These are phyloP conservation scores for Castanea sativa DNA, from an alignment of 306 rosid genomes.

Conservation along the genomic window DNA sequence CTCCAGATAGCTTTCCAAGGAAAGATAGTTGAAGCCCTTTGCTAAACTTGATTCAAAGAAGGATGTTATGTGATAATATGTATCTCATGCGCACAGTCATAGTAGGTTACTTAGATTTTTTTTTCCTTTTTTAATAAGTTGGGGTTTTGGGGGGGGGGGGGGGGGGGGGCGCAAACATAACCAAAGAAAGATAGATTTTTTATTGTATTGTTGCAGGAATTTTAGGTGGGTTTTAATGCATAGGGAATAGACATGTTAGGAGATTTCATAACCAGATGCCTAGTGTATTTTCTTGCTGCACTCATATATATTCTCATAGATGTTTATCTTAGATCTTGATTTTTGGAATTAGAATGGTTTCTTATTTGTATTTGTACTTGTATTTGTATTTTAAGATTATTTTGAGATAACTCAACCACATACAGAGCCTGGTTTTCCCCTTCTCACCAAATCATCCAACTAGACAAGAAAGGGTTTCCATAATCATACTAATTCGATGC, in stretches of 20 bases:
- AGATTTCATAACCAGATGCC: conserved; percentile 60
- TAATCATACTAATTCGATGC: not conserved
- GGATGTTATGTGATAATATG: not conserved
- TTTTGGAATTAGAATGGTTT: too few species aligned
- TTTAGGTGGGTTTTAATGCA: conserved; percentile 12
- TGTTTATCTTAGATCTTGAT: not conserved
- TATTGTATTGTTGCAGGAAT: conserved; percentile 30
- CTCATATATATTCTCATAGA: not conserved
- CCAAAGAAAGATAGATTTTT: not conserved
- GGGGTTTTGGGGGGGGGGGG: too few species aligned
- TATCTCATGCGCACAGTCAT: not conserved
- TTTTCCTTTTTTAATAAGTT: too few species aligned
- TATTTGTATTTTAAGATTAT: too few species aligned
- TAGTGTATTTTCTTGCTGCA: conserved; percentile 43
- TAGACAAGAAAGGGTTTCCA: not conserved
- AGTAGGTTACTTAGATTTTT: too few species aligned
- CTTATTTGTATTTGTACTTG: too few species aligned
- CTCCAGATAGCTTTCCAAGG: too few species aligned
- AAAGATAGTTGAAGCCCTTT: too few species aligned
- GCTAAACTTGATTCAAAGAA: not conserved
- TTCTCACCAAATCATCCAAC: not conserved
- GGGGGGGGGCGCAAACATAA: too few species aligned
- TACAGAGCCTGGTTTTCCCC: not conserved
- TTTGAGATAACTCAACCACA: too few species aligned
- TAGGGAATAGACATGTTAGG: conserved; percentile 63